Evolutionary conservation across 768 basidiomycete genomes (phyloP).

Genomic region (Cytidiella melzeri): DNA sequence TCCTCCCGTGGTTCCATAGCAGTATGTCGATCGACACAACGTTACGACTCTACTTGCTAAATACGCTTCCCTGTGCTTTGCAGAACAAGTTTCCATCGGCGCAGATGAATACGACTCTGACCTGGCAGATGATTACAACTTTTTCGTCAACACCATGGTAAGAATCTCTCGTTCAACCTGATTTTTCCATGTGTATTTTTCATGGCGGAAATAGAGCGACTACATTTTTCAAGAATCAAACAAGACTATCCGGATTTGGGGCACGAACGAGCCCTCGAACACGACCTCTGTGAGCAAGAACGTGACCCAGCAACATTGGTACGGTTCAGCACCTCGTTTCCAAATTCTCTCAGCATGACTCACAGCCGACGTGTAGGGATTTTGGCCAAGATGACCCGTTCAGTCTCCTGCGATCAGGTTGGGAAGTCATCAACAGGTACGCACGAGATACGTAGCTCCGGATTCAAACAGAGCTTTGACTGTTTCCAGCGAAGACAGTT

Average conservation of each 20-base stretch:
- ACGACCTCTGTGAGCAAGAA: constrained; percentile 31
- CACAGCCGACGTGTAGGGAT: constrained; percentile 13
- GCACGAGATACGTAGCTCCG: not conserved
- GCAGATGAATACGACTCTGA: constrained; percentile 36
- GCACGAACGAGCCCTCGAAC: constrained; percentile 34
- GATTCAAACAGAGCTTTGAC: constrained; percentile 5
- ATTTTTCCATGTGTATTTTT: not conserved
- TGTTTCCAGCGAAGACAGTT: constrained; percentile 17
- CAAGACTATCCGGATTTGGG: constrained; percentile 39
- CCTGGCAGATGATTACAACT: constrained; percentile 36
- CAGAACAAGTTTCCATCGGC: constrained; percentile 39
- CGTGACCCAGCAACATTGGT: constrained; percentile 42
- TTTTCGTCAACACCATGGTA: constrained; percentile 39
- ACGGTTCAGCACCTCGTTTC: too few species aligned
- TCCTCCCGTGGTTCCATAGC: constrained; percentile 21
- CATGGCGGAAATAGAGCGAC: constrained; percentile 10
- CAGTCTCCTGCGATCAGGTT: constrained; percentile 18
- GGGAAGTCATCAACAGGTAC: constrained; percentile 23
- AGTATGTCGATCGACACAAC: constrained; percentile 17
- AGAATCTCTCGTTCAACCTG: too few species aligned
- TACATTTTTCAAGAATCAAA: constrained; percentile 27
- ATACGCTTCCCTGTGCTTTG: too few species aligned
- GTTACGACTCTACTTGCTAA: too few species aligned
- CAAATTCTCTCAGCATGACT: not conserved
- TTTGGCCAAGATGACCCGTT: constrained; percentile 22